Base-by-base conservation (phyloP, 768 basidiomycete species). In the Lanmaoa rubissima region DNA sequence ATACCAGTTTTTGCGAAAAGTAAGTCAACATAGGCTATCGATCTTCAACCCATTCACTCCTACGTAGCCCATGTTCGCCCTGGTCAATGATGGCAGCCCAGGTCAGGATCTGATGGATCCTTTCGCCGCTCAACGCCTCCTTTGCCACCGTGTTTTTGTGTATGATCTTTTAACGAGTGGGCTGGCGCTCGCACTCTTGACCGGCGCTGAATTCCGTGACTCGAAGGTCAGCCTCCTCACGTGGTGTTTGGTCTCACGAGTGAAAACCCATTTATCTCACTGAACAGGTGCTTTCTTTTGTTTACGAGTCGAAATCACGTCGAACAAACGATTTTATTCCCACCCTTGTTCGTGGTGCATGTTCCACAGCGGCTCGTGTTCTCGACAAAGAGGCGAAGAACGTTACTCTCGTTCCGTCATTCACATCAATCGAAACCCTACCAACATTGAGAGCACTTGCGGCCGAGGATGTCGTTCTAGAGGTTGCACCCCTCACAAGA, bases 61-160 rank as follows among this genome's bases (percentile, higher is more conserved):
- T 9, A 14, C 35, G 32, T 57, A 87, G 84, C 87, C 88, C 1
- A 86, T 89, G 85, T 87, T 87, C 54, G 75, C 82, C 31, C 73
- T 89, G 70, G 71, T 76, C 19, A 79, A 82, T 56, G 85, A 85
- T 52, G 85, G 83, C 9, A 80, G 76, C 9, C 54, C 66, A 9
- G 58, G 61, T 21, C 41, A 48, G 7, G 51, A 52, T 24, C 61
- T 43, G 44, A 19, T 16, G 1, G 60, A 61, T 24, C 41, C 54
- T 21, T 55, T 64, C 11, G 51, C 58, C 8, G 54, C 66, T 1
- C 69, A 65, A 31, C 68, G 73, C 21, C 67, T 78, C 16, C 71
- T 88, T 2, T 61, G 69, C 5, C 82, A 86, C 53, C 75, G 86
- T 5, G 41, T 68, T 1, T 80, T 85, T 58, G 59, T 88, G 1